A percentile compares a stretch with the other conserved stretches of the same genome.
These are phyloP conservation scores for Schoenoplectus tabernaemontani DNA, from an alignment of 202 grass and related monocot genomes.

Conservation along the genomic window DNA sequence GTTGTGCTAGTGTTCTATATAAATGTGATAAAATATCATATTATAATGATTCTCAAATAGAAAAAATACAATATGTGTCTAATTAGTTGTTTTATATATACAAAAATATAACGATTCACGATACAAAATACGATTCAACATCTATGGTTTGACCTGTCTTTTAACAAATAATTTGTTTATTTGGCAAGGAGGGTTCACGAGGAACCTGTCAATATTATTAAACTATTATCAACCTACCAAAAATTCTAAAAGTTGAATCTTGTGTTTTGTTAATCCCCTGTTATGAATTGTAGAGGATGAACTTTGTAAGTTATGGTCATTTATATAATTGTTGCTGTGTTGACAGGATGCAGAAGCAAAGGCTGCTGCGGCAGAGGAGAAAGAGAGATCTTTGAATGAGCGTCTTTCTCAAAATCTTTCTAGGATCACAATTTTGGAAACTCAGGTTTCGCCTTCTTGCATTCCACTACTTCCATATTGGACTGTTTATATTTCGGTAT, in stretches of 20 bases:
- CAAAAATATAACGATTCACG: too few species aligned
- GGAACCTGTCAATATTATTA: not conserved
- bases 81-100: too few species aligned
- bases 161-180: not conserved
- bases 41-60: too few species aligned
- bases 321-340: not conserved
- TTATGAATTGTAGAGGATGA: not conserved
- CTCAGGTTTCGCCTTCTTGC: constrained; percentile 49
- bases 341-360: constrained; percentile 96
- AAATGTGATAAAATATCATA: too few species aligned
- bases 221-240: not conserved
- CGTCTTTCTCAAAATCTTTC: constrained; percentile 76
- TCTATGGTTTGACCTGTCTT: not conserved
- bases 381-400: constrained; percentile 77
- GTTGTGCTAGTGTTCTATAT: too few species aligned
- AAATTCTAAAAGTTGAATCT: not conserved
- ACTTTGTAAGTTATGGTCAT: not conserved
- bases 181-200: not conserved
- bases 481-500: not conserved
- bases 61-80: too few species aligned
- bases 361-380: constrained; percentile 91
- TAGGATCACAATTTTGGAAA: constrained; percentile 86
- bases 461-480: not conserved
- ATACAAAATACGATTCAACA: too few species aligned
- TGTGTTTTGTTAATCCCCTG: not conserved